These are phyloP conservation scores for Lactuca sativa DNA, from an alignment of 129 eudicot species.

Conservation along the genomic window DNA sequence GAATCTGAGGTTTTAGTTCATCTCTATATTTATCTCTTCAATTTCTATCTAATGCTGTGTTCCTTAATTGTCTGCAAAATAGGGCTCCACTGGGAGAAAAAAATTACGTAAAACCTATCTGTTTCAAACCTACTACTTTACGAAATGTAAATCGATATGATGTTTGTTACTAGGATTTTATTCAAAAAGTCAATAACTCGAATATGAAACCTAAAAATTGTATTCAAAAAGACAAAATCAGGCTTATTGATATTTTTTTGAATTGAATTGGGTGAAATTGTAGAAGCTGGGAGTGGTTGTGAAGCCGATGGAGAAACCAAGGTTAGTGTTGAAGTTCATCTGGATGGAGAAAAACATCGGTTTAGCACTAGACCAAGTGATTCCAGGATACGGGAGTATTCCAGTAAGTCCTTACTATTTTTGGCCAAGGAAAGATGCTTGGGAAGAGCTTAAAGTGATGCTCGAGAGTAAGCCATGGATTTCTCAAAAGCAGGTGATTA, in stretches of 20 bases:
- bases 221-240: not conserved
- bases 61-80: not conserved
- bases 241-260: not conserved
- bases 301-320: slow-evolving; percentile 40
- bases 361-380: too few relatives aligned
- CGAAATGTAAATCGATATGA: not conserved
- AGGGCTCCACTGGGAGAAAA: not conserved
- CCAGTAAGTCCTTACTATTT: slow-evolving; percentile 75
- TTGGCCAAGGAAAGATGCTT: slow-evolving; percentile 99
- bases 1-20: slow-evolving; percentile 25
- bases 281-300: slow-evolving; percentile 78
- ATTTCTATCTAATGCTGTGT: slow-evolving; percentile 1
- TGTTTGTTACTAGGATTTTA: not conserved
- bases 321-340: too few relatives aligned
- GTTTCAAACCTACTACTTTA: not conserved
- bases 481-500: slow-evolving; percentile 64
- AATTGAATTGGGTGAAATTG: slow-evolving; percentile 13
- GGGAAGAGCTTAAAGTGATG: slow-evolving; percentile 82
- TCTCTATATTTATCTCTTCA: not conserved
- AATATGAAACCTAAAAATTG: not conserved
- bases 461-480: slow-evolving; percentile 92
- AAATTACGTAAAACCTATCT: not conserved
- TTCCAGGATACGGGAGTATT: too few relatives aligned
- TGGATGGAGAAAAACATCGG: too few relatives aligned
- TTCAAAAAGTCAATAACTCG: not conserved